Conservation (phyloP, 2,329 filamentous ascomycete genomes). For the Cadophora luteo-olivacea region DNA sequence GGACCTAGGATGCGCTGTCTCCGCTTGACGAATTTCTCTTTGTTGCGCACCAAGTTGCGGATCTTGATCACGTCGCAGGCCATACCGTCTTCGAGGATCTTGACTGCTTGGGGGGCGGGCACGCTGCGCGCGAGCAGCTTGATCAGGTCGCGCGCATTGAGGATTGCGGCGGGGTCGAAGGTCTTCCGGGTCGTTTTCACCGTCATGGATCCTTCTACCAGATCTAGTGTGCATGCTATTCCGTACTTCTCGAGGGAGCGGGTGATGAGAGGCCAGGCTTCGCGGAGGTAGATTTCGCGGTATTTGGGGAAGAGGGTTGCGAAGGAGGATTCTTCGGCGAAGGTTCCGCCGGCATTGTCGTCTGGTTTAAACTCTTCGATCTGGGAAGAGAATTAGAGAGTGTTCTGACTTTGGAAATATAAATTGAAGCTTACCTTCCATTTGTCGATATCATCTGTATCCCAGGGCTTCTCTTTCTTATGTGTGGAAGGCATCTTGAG, state of each 20-base stretch:
- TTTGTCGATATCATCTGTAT: slow-evolving; percentile 96
- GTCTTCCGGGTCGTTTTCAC: slow-evolving; percentile 94
- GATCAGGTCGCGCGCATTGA: slow-evolving; percentile 93
- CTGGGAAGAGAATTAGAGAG: slow-evolving; percentile 47
- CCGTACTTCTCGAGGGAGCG: slow-evolving; percentile 85
- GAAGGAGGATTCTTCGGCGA: slow-evolving; percentile 93
- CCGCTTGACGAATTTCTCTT: slow-evolving; percentile 94
- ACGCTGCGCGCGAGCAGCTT: slow-evolving; percentile 91
- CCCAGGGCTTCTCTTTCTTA: slow-evolving; percentile 91
- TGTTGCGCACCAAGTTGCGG: slow-evolving; percentile 85
- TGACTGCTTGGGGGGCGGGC: slow-evolving; percentile 89
- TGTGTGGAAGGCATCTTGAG: slow-evolving; percentile 82
- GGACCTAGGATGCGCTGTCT: slow-evolving; percentile 92
- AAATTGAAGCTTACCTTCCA: slow-evolving; percentile 69
- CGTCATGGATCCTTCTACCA: slow-evolving; percentile 95
- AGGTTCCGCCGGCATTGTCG: slow-evolving; percentile 85
- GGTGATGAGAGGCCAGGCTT: slow-evolving; percentile 92
- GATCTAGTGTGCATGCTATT: slow-evolving; percentile 89
- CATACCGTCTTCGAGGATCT: slow-evolving; percentile 90
- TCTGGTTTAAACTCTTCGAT: slow-evolving; percentile 83
- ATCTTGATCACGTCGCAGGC: slow-evolving; percentile 98
- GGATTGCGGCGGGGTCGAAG: slow-evolving; percentile 88
- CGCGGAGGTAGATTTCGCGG: slow-evolving; percentile 89
- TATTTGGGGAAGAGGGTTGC: slow-evolving; percentile 92
- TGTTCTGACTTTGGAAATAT: slow-evolving; percentile 1